Percentiles rank a stretch among this genome's conserved stretches.
phyloP scores from a whole-genome alignment of 495 filamentous ascomycete species.

The Ramalina peruviana region DNA sequence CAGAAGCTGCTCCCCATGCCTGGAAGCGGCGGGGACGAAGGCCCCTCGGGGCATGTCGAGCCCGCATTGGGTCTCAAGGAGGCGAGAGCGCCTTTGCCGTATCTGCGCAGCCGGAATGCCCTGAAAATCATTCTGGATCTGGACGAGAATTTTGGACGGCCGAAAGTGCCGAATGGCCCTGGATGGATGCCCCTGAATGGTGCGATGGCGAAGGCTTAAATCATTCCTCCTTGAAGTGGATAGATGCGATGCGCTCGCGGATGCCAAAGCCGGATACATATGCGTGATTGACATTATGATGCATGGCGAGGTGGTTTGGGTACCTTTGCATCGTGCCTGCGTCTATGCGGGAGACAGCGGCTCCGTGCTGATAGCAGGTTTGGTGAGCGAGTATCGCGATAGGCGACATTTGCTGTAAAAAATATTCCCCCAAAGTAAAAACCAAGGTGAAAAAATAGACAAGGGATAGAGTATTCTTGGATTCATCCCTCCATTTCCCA shows the following conservation, averaged over 20 bases:
- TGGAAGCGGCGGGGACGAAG: conserved; percentile 37
- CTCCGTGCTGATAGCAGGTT: no score
- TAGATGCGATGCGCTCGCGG: neutral
- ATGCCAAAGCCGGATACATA: neutral
- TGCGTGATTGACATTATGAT: neutral
- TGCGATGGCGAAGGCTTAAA: conserved; percentile 8
- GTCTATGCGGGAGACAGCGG: no score
- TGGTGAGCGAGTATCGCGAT: no score
- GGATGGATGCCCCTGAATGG: conserved; percentile 33
- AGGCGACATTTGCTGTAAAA: no score
- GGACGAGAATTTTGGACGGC: conserved; percentile 74
- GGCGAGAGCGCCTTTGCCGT: conserved; percentile 58
- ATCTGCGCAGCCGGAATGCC: conserved; percentile 81
- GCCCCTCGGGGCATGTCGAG: conserved; percentile 28
- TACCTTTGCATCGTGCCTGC: no score
- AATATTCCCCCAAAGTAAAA: neutral
- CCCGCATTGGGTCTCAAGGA: conserved; percentile 41
- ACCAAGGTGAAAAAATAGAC: neutral
- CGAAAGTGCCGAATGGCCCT: conserved; percentile 41
- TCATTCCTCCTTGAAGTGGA: neutral
- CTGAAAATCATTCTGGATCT: conserved; percentile 92
- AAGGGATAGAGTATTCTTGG: neutral
- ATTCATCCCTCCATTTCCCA: neutral
- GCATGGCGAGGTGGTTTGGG: neutral
- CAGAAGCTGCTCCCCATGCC: conserved; percentile 75